Conservation (phyloP, 176 grass and related monocot genomes). For the Melocanna baccifera region DNA sequence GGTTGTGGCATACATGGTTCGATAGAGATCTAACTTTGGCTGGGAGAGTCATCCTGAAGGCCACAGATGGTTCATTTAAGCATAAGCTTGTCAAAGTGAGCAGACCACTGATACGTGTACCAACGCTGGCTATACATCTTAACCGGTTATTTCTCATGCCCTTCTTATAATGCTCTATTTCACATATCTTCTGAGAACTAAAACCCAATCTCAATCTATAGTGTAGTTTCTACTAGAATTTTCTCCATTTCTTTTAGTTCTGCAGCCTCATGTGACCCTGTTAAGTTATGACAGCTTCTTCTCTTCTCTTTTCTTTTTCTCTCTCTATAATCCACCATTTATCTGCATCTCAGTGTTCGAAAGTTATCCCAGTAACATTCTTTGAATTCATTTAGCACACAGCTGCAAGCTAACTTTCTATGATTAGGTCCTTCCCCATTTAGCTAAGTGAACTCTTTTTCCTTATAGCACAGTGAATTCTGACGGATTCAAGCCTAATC, state of each 20-base stretch:
- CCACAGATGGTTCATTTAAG: slow-evolving; percentile 59
- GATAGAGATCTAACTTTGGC: slow-evolving; percentile 91
- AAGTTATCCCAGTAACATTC: background rate
- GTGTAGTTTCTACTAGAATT: background rate
- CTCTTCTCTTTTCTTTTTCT: too few species aligned
- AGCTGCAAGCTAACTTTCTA: background rate
- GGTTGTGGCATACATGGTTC: slow-evolving; percentile 95
- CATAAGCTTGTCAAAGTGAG: slow-evolving; percentile 87
- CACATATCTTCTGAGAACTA: background rate
- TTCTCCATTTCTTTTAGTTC: background rate
- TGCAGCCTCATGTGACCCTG: background rate
- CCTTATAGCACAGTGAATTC: slow-evolving; percentile 90
- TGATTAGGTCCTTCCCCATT: background rate
- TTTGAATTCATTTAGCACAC: background rate
- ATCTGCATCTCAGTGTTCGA: background rate
- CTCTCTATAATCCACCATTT: background rate
- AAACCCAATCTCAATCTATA: background rate
- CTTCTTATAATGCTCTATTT: slow-evolving; percentile 15
- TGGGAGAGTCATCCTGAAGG: slow-evolving; percentile 84
- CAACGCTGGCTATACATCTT: slow-evolving; percentile 97
- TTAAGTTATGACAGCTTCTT: background rate
- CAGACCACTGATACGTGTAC: slow-evolving; percentile 78
- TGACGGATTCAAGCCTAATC: slow-evolving; percentile 94
- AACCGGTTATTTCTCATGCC: slow-evolving; percentile 70
- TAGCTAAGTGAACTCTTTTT: slow-evolving; percentile 42